Evolutionary conservation across 139 green algal species (phyloP), one percentile per base, ranked within the genome.

Genomic region (Asterochloris erici): DNA sequence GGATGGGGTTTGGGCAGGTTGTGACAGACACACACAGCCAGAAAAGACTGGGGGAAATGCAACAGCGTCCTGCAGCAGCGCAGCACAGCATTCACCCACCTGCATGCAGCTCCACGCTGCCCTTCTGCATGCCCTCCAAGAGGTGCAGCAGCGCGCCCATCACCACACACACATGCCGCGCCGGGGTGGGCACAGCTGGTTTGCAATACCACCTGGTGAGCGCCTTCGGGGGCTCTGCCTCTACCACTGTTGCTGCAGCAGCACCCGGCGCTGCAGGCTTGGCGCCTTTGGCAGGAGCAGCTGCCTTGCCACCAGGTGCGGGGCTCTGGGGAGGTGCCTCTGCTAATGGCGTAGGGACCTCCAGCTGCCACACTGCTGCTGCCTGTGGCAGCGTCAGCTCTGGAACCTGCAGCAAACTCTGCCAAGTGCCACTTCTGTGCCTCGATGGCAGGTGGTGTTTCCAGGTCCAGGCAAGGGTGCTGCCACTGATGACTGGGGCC

Each of bases 61-160:
- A n/a, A n/a, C n/a, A n/a, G n/a, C n/a, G n/a, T n/a, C n/a, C n/a
- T 21, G 66, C 23, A 73, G 66, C 23, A 73, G 23, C 66, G 9
- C 21, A 26, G 66, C 21, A 24, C 66, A 73, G 66, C 66, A 26
- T 2, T 24, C 23, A 29, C 24, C 13, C 73, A 82, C 63, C 78
- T 68, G 76, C 63, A 74, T 74, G 78, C 14, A 74, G 28, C 61
- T 82, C 61, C 63, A 74, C 0, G 78, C 66, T 73, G 66, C 78
- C 78, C 19, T 62, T n/a, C 19, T 66, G 27, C 63, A 74, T 74
- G 78, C 27, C 16, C 14, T 38, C 78, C 78, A 74, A 63, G 26
- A 82, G 27, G 10, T 74, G 28, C 78, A 82, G 28, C 78, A 82
- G 27, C 17, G 16, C 1, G n/a, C 11, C 11, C 26, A 64, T 24